These are phyloP conservation scores for Fusarium agapanthi DNA, from an alignment of 2,329 filamentous ascomycete genomes.

Conservation along the genomic window DNA sequence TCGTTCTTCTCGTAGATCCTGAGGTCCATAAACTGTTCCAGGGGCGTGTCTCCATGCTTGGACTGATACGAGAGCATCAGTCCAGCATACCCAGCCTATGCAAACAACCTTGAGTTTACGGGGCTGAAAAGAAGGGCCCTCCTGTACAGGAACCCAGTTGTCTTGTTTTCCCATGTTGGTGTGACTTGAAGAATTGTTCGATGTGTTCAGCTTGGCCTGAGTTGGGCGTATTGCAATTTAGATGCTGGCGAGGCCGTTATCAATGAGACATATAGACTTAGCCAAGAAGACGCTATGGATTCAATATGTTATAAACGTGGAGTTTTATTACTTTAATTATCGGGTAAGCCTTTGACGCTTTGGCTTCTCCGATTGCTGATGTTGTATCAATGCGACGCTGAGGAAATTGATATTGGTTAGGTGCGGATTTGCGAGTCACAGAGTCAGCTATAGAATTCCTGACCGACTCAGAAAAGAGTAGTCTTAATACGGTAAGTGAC, in stretches of 20 bases:
- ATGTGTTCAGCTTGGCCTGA: accelerated
- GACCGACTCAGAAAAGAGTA: accelerated
- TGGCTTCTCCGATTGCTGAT: neutral
- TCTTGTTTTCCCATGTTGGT: accelerated
- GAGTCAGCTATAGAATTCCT: accelerated
- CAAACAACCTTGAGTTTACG: neutral
- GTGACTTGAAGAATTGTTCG: accelerated
- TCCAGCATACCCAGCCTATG: neutral
- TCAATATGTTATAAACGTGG: accelerated
- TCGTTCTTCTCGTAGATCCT: neutral
- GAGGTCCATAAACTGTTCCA: neutral
- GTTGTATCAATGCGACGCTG: neutral
- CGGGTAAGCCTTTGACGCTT: neutral
- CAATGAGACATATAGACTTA: no score
- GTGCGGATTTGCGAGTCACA: neutral
- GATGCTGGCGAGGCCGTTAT: no score
- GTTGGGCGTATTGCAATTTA: no score
- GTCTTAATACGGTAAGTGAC: no score
- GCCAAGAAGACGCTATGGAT: neutral
- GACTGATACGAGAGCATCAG: neutral
- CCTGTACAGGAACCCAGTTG: neutral
- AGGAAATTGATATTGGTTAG: neutral
- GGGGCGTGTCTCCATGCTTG: neutral
- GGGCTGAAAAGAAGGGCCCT: neutral
- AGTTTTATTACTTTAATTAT: neutral